Conservation (phyloP, 345 rosid species). For the Combretum micranthum region DNA sequence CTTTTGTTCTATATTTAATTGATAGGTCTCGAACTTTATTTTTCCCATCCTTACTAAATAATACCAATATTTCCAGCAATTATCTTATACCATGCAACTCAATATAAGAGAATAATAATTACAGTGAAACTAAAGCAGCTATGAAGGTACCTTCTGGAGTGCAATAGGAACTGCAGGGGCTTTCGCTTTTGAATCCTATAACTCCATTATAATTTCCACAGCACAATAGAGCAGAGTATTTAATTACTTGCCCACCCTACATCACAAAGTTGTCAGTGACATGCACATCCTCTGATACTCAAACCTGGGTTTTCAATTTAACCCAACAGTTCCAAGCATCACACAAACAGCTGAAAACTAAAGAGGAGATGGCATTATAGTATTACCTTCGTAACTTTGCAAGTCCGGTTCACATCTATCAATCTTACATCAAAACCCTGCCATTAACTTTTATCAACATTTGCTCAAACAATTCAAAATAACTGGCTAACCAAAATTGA, state of each 20-base stretch:
- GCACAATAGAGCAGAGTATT: slow-evolving; percentile 74
- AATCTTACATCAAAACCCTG: slow-evolving; percentile 92
- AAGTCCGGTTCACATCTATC: slow-evolving; percentile 82
- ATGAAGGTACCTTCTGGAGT: slow-evolving; percentile 61
- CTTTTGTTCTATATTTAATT: no score
- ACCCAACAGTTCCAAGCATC: neutral
- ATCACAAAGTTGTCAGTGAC: slow-evolving; percentile 11
- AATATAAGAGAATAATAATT: no score
- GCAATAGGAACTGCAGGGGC: slow-evolving; percentile 73
- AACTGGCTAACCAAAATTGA: neutral
- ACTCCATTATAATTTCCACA: slow-evolving; percentile 93
- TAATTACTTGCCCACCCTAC: slow-evolving; percentile 74
- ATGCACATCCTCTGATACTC: neutral
- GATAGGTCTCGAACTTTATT: no score
- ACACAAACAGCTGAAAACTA: neutral
- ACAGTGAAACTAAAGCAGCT: slow-evolving; percentile 1
- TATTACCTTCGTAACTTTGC: slow-evolving; percentile 86
- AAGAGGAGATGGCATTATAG: neutral
- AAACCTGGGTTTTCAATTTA: neutral
- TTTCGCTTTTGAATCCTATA: slow-evolving; percentile 87
- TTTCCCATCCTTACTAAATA: no score
- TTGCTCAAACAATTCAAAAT: slow-evolving; percentile 3
- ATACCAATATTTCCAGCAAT: no score
- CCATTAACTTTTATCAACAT: slow-evolving; percentile 2
- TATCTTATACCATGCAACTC: neutral